phyloP scores from a whole-genome alignment of 2,329 filamentous ascomycete genomes.

The Trichoderma sp. region DNA sequence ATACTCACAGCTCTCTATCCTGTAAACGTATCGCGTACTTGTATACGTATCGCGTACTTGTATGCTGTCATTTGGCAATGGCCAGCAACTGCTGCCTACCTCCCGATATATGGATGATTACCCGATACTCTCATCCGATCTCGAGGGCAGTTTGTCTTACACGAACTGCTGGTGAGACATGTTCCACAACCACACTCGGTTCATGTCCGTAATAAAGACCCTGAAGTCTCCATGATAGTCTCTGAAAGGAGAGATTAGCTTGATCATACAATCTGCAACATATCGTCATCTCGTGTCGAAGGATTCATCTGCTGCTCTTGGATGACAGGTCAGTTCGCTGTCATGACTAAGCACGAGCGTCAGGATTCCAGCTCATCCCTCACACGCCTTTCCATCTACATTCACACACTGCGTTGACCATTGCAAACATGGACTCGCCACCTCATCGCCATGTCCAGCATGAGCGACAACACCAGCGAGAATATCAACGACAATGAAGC shows the following conservation, averaged over 20 bases:
- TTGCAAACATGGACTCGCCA: neutral
- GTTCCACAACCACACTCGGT: no score
- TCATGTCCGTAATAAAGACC: no score
- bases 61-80: no score
- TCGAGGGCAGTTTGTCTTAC: no score
- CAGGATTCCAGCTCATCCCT: neutral
- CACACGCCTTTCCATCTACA: slow-evolving; percentile 2
- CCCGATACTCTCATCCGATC: no score
- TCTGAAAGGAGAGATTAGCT: no score
- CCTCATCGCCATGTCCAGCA: neutral
- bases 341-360: slow-evolving; percentile 1
- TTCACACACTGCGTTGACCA: neutral
- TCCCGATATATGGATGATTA: no score
- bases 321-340: neutral
- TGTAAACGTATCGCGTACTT: neutral
- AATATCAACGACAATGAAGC: neutral
- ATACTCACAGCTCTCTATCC: neutral
- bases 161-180: no score
- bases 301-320: neutral
- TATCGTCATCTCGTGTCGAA: neutral
- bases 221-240: no score
- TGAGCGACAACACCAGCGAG: neutral
- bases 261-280: no score
- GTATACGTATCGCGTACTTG: no score
- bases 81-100: no score